phyloP scores from a whole-genome alignment of 1,139 yeast genomes.

The Yamadazyma jaroonii region DNA sequence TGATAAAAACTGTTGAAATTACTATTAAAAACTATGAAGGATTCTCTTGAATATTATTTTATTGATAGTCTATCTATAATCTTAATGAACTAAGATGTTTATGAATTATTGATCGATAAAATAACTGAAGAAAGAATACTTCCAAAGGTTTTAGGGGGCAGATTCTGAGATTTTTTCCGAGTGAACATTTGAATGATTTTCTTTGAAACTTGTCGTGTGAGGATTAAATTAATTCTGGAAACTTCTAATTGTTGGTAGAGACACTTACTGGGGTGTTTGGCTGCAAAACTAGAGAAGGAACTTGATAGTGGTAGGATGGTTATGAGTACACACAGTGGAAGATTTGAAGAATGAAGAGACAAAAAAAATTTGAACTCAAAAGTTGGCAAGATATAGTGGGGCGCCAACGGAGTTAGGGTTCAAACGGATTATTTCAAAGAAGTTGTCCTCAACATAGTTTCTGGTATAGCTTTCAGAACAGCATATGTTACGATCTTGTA shows the following conservation, averaged over 20 bases:
- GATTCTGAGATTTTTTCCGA: neutral
- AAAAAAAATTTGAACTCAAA: no score
- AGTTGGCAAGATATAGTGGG: no score
- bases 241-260: slow-evolving; percentile 2
- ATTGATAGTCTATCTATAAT: neutral
- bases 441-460: no score
- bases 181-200: neutral
- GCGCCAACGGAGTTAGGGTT: no score
- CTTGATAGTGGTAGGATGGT: neutral
- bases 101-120: neutral
- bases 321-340: neutral
- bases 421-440: no score
- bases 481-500: no score
- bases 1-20: no score
- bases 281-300: neutral
- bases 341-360: no score
- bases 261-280: neutral
- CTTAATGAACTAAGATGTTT: neutral
- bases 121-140: neutral
- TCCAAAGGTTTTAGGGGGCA: slow-evolving; percentile 1
- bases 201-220: slow-evolving; percentile 2
- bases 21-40: neutral
- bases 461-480: no score
- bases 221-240: slow-evolving; percentile 3
- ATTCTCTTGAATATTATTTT: neutral